Conservation (phyloP, 1,139 yeast species). For the Protomyces lactucae-debilis region DNA sequence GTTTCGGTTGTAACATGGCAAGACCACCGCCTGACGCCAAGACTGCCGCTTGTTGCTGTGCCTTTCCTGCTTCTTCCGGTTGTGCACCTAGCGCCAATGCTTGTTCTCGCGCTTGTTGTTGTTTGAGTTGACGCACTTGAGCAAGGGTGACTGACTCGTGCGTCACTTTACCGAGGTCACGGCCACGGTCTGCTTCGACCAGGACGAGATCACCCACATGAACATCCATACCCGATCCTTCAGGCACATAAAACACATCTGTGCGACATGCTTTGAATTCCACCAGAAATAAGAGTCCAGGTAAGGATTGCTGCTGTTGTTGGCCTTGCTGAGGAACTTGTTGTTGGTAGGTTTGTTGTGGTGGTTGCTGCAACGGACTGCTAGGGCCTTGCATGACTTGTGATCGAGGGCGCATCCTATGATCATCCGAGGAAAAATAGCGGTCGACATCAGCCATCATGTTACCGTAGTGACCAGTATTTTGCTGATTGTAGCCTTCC, state of each 20-base stretch:
- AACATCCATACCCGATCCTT: constrained; percentile 49
- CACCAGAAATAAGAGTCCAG: constrained; percentile 54
- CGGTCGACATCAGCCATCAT: constrained; percentile 27
- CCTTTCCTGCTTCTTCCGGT: constrained; percentile 35
- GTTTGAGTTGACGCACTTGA: constrained; percentile 76
- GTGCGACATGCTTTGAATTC: constrained; percentile 82
- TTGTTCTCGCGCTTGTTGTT: constrained; percentile 72
- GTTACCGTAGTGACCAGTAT: background rate
- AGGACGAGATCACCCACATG: constrained; percentile 74
- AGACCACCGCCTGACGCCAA: constrained; percentile 36
- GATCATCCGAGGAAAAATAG: constrained; percentile 26
- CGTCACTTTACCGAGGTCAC: constrained; percentile 77
- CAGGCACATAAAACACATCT: constrained; percentile 72
- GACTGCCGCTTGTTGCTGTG: constrained; percentile 16
- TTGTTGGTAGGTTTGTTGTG: background rate
- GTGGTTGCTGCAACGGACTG: background rate
- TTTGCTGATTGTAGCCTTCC: background rate
- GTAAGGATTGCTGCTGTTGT: background rate
- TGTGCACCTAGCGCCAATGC: constrained; percentile 50
- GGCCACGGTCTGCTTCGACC: constrained; percentile 96
- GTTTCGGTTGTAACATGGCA: constrained; percentile 53
- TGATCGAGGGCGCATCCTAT: constrained; percentile 19
- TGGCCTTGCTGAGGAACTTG: constrained; percentile 26
- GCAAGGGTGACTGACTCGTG: constrained; percentile 51
- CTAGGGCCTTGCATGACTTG: background rate